Base-by-base conservation (phyloP, 805 yeast species). In the Debaryomyces hansenii region DNA sequence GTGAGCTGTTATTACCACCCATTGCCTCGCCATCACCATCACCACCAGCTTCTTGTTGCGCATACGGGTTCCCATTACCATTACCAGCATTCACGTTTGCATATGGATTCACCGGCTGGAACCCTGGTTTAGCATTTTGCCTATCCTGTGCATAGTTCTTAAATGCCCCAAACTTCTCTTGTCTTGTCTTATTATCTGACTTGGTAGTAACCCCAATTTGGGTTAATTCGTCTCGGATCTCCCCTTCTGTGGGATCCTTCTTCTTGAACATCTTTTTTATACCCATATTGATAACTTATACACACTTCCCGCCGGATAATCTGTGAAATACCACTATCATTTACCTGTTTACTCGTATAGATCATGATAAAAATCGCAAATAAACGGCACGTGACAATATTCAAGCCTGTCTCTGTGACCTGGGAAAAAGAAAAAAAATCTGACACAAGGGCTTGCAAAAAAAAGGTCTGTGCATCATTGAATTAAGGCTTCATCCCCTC, bases 161-260 rank as follows among this genome's bases (percentile, higher is more conserved):
- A 60, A 75, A 79, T 16, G 80, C 82, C 12, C 78, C 74, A 53
- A 79, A 79, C 63, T 78, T 77, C 50, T 75, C 75, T 46, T 70
- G 66, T 37, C 80, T 64, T 12, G 58, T 56, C 38, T 41, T 41
- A 20, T 63, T 65, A 16, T 49, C 52, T 5, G 63, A 52, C 45
- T 66, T 72, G 21, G 77, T 71, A 10, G 78, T 54, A 32, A 79
- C 67, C 7, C 81, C 81, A 20, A 63, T 56, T 18, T 58, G 58
- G 47, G 63, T 66, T 48, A 79, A 62, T 32, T 64, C 67, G 40
- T 70, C 70, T 40, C 67, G 58, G 48, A 76, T 58, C 59, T 78
- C 79, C 45, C 66, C 72, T 47, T 74, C 78, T 21, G 78, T 72
- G 32, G 77, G 77, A 51, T 79, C 83, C 55, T 76, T 78, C 62